phyloP scores from a whole-genome alignment of 768 basidiomycete species.

The Trametes sanguinea region DNA sequence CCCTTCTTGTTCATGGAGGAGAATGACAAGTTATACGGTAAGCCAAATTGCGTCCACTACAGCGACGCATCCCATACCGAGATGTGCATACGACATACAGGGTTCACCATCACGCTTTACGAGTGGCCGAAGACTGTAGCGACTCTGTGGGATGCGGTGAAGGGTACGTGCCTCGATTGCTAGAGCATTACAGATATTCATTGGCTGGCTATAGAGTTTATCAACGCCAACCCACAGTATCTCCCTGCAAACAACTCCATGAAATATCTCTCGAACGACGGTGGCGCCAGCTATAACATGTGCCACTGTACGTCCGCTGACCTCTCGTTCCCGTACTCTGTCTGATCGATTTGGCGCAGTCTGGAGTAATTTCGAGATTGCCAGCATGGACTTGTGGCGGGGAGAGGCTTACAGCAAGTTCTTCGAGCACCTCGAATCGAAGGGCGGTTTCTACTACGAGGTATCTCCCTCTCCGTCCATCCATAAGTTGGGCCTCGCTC shows the following conservation, averaged over 20 bases:
- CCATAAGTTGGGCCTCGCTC: not conserved
- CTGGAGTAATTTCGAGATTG: constrained; percentile 81
- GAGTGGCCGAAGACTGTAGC: constrained; percentile 67
- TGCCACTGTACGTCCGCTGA: constrained; percentile 55
- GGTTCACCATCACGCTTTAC: constrained; percentile 64
- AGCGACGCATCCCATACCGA: not conserved
- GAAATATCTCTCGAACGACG: constrained; percentile 66
- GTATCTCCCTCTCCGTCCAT: constrained; percentile 35
- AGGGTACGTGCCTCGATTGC: constrained; percentile 38
- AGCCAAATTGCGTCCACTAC: constrained; percentile 19
- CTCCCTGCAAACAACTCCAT: constrained; percentile 60
- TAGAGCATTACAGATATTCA: not conserved
- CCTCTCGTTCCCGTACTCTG: not conserved
- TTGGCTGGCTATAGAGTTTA: constrained; percentile 47
- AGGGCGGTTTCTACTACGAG: constrained; percentile 93
- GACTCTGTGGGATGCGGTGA: constrained; percentile 61
- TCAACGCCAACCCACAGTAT: constrained; percentile 53
- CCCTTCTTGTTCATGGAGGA: constrained; percentile 75
- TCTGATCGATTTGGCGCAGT: constrained; percentile 34
- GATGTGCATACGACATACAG: constrained; percentile 28
- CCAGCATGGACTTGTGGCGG: constrained; percentile 87
- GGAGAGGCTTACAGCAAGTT: constrained; percentile 80
- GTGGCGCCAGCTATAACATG: constrained; percentile 61
- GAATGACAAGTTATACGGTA: constrained; percentile 69
- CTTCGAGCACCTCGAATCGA: constrained; percentile 78